A percentile compares a stretch with the other conserved stretches of the same genome.
phyloP scores from a whole-genome alignment of 441 rosid species.

The Jatropha multifida region DNA sequence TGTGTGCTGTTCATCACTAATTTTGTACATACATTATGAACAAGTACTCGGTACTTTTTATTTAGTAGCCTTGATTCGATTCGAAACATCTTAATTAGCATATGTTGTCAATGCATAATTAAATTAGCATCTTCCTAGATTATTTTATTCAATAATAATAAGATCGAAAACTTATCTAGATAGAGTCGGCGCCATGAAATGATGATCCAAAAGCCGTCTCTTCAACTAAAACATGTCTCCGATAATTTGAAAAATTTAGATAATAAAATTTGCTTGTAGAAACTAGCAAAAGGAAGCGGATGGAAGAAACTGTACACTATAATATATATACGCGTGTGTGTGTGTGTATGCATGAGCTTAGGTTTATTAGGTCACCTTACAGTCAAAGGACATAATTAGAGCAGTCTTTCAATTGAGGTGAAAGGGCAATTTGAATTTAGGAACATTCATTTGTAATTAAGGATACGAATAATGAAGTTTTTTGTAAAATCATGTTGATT shows the following conservation, averaged over 20 bases:
- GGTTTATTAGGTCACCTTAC: neutral
- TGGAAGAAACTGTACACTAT: neutral
- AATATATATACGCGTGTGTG: too few species aligned
- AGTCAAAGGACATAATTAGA: conserved; percentile 2
- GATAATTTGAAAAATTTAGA: neutral
- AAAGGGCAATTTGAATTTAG: neutral
- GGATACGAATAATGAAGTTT: neutral
- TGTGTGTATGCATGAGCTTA: neutral
- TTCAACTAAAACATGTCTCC: neutral
- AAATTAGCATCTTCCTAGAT: neutral
- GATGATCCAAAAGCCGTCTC: neutral
- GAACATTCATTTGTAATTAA: neutral
- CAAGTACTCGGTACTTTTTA: neutral
- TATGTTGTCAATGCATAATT: neutral
- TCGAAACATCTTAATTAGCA: conserved; percentile 5
- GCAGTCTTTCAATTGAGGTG: neutral
- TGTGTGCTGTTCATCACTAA: conserved; percentile 9
- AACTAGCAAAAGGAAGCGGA: neutral
- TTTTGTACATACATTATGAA: conserved; percentile 9
- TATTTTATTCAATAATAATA: neutral
- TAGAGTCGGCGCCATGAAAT: neutral
- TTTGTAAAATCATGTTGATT: too few species aligned
- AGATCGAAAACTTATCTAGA: neutral
- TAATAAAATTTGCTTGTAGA: neutral
- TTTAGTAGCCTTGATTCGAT: neutral